phyloP scores from a whole-genome alignment of 2,329 filamentous ascomycete genomes.

The Xylaria sp. region DNA sequence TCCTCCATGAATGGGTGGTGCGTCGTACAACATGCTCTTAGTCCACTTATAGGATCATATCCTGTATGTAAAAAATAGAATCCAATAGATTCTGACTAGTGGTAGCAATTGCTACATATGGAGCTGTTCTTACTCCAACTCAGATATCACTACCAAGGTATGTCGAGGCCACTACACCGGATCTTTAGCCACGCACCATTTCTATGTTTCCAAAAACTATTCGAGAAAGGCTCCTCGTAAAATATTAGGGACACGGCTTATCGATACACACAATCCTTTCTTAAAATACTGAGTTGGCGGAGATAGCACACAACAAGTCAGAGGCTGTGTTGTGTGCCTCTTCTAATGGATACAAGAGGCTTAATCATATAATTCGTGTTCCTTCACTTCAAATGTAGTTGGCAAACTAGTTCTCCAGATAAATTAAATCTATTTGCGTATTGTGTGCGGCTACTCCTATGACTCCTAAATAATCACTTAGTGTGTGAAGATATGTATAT shows the following conservation, averaged over 20 bases:
- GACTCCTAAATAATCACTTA: not conserved
- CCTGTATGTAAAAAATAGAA: not conserved
- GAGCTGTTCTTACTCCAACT: not conserved
- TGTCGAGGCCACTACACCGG: not conserved
- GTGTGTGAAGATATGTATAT: not conserved
- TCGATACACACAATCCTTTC: not conserved
- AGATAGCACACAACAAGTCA: not conserved
- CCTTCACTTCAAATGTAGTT: not conserved
- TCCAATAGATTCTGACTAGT: not conserved
- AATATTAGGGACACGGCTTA: not conserved
- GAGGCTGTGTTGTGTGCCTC: not conserved
- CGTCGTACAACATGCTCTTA: not conserved
- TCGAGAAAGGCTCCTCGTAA: not conserved
- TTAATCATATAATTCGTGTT: not conserved
- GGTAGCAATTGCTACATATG: not conserved
- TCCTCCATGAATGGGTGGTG: not conserved
- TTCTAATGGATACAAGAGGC: not conserved
- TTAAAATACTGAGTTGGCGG: not conserved
- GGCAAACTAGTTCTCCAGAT: not conserved
- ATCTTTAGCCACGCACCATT: slow-evolving; percentile 3
- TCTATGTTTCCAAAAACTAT: not conserved
- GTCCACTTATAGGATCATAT: slow-evolving; percentile 1
- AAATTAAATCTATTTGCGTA: not conserved
- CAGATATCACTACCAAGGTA: not conserved
- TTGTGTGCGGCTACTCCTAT: not conserved